phyloP scores from a whole-genome alignment of 164 flowering plant genomes.

The Aristolochia contorta region DNA sequence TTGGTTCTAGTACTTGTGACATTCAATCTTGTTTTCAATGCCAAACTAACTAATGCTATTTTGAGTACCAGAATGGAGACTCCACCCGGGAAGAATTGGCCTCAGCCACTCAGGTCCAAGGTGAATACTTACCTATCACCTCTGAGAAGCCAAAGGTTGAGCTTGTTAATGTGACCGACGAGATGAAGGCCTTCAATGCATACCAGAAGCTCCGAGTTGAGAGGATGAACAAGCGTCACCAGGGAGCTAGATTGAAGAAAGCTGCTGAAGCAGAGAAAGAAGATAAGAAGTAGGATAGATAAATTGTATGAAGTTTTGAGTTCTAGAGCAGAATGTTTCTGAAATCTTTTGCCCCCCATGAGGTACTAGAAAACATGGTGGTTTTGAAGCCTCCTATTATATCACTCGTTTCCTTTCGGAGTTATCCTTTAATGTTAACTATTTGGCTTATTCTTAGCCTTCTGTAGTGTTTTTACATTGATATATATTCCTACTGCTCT shows the following conservation, averaged over 20 bases:
- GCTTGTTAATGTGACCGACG: conserved; percentile 41
- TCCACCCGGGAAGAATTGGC: conserved; percentile 38
- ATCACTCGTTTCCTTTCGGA: too few relatives aligned
- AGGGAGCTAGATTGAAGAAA: conserved; percentile 42
- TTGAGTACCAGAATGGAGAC: conserved; percentile 28
- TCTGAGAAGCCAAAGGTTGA: conserved; percentile 37
- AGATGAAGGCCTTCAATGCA: conserved; percentile 45
- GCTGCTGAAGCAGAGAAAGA: conserved; percentile 65
- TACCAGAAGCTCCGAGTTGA: conserved; percentile 45
- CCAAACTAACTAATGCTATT: background rate
- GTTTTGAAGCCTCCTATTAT: too few relatives aligned
- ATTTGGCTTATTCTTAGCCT: too few relatives aligned
- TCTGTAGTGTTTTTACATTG: too few relatives aligned
- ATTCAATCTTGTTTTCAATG: background rate
- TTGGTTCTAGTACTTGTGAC: too few relatives aligned
- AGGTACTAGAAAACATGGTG: too few relatives aligned
- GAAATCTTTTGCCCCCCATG: too few relatives aligned
- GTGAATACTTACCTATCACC: conserved; percentile 33
- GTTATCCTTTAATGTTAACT: too few relatives aligned
- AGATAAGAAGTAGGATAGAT: conserved; percentile 35
- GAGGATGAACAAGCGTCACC: conserved; percentile 30
- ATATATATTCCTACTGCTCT: too few relatives aligned
- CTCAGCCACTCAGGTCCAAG: conserved; percentile 36
- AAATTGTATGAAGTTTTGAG: too few relatives aligned
- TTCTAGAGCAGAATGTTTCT: too few relatives aligned